Percentiles rank a stretch among this genome's conserved stretches.
Evolutionary conservation across 495 filamentous ascomycete genomes (phyloP).

Genomic region (Entonaema liquescens): DNA sequence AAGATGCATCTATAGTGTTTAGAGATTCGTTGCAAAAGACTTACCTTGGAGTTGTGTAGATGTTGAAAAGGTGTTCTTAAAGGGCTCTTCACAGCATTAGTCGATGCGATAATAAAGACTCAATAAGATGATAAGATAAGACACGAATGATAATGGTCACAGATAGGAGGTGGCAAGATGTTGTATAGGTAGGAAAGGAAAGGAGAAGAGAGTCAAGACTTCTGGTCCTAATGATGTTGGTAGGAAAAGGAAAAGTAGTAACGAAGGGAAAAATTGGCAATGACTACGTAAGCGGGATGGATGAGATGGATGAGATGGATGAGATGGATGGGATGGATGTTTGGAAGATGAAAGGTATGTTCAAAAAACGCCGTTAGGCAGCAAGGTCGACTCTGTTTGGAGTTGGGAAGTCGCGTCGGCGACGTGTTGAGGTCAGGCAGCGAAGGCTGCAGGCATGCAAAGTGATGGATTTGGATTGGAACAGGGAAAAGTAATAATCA

Average conservation of each 20-base stretch:
- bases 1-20: background rate
- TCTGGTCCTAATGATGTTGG: background rate
- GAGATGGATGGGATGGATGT: background rate
- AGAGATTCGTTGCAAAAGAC: background rate
- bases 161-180: background rate
- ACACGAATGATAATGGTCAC: too few relatives aligned
- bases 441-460: background rate
- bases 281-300: too few relatives aligned
- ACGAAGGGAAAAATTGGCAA: too few relatives aligned
- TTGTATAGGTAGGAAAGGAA: background rate
- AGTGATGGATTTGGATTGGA: background rate
- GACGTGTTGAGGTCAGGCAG: background rate
- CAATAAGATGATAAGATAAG: background rate
- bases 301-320: background rate
- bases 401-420: background rate
- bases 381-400: background rate
- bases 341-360: background rate
- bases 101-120: background rate
- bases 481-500: background rate
- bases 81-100: background rate
- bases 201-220: background rate
- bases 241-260: too few relatives aligned
- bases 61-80: background rate
- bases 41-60: background rate
- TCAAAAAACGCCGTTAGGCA: background rate